phyloP scores from a whole-genome alignment of 129 eudicot genomes.

The Lonicera japonica region DNA sequence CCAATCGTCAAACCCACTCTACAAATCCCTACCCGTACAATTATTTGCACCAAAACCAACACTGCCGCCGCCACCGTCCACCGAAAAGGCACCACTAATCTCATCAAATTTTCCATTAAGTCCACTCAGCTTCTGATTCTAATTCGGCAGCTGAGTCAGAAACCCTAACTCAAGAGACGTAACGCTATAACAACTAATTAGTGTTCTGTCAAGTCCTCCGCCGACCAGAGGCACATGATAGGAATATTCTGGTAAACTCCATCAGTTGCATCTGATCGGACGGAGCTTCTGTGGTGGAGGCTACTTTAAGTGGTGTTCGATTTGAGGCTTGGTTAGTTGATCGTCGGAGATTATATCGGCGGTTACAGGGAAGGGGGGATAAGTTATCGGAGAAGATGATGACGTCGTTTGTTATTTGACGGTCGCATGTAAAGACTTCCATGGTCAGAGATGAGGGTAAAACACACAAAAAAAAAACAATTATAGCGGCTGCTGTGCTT shows the following conservation, averaged over 20 bases:
- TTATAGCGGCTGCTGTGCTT: constrained; percentile 18
- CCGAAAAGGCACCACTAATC: not conserved
- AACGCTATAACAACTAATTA: not conserved
- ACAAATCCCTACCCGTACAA: too few species aligned
- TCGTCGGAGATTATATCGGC: constrained; percentile 10
- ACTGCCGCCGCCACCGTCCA: too few species aligned
- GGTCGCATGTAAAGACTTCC: constrained; percentile 38
- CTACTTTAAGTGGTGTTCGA: constrained; percentile 8
- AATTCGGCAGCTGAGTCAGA: constrained; percentile 5
- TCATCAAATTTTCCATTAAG: not conserved
- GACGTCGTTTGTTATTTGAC: constrained; percentile 13
- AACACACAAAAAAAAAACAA: too few species aligned
- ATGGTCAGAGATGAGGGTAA: constrained; percentile 14
- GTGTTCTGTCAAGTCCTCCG: not conserved
- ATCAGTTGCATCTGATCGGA: constrained; percentile 38
- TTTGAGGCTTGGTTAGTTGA: constrained; percentile 14
- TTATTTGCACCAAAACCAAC: not conserved
- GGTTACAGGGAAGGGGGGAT: constrained; percentile 14
- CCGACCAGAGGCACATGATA: too few species aligned
- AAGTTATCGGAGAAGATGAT: constrained; percentile 8
- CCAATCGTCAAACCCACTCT: too few species aligned
- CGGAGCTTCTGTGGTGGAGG: constrained; percentile 58
- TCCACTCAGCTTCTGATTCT: not conserved
- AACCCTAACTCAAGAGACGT: constrained; percentile 17
- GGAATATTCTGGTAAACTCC: constrained; percentile 11